Conservation (phyloP, 208 protist species). For the Strigomonas culicis region DNA sequence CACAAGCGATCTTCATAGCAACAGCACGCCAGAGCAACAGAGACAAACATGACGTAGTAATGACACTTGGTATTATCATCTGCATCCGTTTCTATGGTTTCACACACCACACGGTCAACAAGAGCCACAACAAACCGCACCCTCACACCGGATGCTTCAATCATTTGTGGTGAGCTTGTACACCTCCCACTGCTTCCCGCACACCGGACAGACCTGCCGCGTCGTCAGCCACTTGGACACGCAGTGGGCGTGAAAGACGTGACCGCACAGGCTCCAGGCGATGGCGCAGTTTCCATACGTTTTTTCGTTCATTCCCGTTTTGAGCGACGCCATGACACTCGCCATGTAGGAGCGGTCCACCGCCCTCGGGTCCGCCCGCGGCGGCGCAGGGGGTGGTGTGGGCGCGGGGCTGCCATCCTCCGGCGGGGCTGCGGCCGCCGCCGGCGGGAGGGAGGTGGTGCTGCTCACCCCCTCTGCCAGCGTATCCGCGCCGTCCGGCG, state of each 20-base stretch:
- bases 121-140: not conserved
- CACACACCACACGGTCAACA: not conserved
- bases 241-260: conserved; percentile 77
- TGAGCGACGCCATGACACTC: not conserved
- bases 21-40: too few relatives aligned
- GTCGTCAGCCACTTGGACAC: conserved; percentile 49
- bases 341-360: not conserved
- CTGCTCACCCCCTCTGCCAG: not conserved
- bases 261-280: conserved; percentile 85
- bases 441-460: conserved; percentile 82
- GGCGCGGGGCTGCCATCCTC: not conserved
- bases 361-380: not conserved
- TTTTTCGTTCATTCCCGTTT: conserved; percentile 7
- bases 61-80: too few relatives aligned
- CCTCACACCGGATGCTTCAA: conserved; percentile 6
- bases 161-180: conserved; percentile 41
- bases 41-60: too few relatives aligned
- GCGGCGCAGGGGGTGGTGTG: not conserved
- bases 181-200: conserved; percentile 45
- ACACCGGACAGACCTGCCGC: conserved; percentile 54
- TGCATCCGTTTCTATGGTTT: too few relatives aligned
- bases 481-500: not conserved
- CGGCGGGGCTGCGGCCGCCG: not conserved
- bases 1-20: too few relatives aligned
- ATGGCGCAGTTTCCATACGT: conserved; percentile 37